Base-by-base conservation (phyloP, 2,329 filamentous ascomycete species). In the Cordyceps fumosorosea region DNA sequence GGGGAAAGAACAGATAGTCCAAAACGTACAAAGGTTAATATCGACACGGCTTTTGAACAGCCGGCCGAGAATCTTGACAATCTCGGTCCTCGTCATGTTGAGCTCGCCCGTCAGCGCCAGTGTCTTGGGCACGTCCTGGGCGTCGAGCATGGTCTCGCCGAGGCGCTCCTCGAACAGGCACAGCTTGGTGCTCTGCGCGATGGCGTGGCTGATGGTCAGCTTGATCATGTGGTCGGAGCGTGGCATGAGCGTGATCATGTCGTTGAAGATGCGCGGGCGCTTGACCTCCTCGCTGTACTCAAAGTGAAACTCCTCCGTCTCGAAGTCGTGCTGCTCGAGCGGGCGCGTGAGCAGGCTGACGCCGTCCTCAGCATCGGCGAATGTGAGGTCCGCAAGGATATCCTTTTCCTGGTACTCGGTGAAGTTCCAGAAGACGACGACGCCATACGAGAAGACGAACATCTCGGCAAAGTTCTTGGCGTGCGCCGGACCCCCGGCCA, bases 351-450 rank as follows among this genome's bases (percentile, higher is more conserved):
- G 87, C 7, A 99, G 82, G 12, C 89, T 84, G 20, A 77, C 72
- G 55, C 83, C 81, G 20, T 82, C 83, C 63, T 88, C 84, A 60
- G 84, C 86, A 66, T 87, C 84, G 12, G 90, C 90, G 76, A 99
- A 98, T 1, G 92, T 95, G 60, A 99, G 80, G 74, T 99, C 95
- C 45, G 95, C 95, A 24, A 99, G 83, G 53, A 98, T 91, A 69
- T 97, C 93, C 75, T 96, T 97, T 74, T 99, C 95, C 73, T 99
- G 95, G 66, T 89, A 85, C 74, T 96, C 93, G 12, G 91, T 93
- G 69, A 99, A 97, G 74, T 99, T 99, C 95, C 95, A 99, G 73
- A 99, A 96, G 5, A 99, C 95, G 0, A 95, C 93, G 0, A 99
- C 93, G 22, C 95, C 95, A 71, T 99, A 99, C 18, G 90, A 93